These are phyloP conservation scores for Zygotorulaspora sp. DNA, from an alignment of 805 yeast species.

Conservation along the genomic window DNA sequence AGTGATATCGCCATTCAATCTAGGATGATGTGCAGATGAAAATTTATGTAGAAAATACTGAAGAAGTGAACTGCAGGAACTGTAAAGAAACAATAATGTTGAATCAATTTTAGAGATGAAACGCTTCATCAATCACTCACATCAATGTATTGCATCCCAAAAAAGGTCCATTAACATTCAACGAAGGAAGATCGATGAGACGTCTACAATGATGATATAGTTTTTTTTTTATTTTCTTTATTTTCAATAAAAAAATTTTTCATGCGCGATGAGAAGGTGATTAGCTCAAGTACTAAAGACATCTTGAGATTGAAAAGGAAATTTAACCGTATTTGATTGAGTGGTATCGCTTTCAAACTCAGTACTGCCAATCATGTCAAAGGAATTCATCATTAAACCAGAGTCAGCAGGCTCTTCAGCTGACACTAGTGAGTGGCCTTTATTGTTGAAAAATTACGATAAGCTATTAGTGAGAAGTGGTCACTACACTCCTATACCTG, in stretches of 20 bases:
- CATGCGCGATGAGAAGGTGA: constrained; percentile 18
- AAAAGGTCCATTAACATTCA: too few species aligned
- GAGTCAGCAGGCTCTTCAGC: constrained; percentile 71
- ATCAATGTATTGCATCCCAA: too few species aligned
- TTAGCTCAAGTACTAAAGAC: too few species aligned
- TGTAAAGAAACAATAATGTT: too few species aligned
- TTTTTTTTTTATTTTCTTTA: constrained; percentile 1
- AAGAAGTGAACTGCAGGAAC: too few species aligned
- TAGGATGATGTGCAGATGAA: too few species aligned
- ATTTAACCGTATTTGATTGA: not conserved
- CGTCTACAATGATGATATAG: constrained; percentile 3
- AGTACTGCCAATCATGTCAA: constrained; percentile 43
- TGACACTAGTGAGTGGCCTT: constrained; percentile 94
- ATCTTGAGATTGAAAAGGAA: too few species aligned
- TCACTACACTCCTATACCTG: constrained; percentile 95
- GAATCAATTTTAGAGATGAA: too few species aligned
- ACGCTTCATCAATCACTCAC: too few species aligned
- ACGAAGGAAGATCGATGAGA: not conserved
- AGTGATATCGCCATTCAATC: too few species aligned
- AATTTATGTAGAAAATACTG: too few species aligned
- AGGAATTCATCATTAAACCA: constrained; percentile 80
- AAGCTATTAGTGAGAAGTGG: constrained; percentile 91
- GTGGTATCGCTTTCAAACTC: not conserved
- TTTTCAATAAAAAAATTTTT: constrained; percentile 15
- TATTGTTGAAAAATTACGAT: constrained; percentile 89